phyloP scores from a whole-genome alignment of 2,329 filamentous ascomycete species.

The Chrysoporthe austroafricana region DNA sequence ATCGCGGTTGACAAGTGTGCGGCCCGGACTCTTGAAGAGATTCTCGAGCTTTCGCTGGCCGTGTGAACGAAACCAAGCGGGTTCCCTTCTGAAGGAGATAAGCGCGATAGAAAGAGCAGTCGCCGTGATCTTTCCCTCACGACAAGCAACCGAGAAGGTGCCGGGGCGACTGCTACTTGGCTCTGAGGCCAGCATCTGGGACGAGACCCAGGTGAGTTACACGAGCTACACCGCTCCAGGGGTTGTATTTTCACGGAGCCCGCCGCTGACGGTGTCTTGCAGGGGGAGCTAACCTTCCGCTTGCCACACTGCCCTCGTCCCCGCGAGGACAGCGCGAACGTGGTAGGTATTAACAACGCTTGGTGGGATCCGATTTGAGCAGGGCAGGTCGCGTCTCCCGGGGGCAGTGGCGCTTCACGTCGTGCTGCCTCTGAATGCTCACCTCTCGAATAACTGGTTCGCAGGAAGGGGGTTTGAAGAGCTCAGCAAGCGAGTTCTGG shows the following conservation, averaged over 20 bases:
- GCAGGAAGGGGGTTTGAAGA: conserved; percentile 17
- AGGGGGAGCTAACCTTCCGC: conserved; percentile 2
- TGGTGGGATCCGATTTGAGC: conserved; percentile 34
- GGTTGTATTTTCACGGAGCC: neutral
- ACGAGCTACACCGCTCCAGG: conserved; percentile 36
- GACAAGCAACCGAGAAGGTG: conserved; percentile 28
- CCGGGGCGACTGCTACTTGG: conserved; percentile 52
- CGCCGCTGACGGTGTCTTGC: neutral
- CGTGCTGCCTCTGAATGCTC: conserved; percentile 43
- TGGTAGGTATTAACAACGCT: conserved; percentile 31
- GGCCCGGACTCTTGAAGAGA: conserved; percentile 15
- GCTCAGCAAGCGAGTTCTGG: neutral
- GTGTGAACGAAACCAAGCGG: conserved; percentile 36
- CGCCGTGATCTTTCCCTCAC: conserved; percentile 35
- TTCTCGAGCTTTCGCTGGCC: conserved; percentile 1
- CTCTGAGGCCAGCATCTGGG: conserved; percentile 61
- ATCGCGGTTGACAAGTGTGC: conserved; percentile 13
- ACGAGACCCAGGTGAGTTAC: conserved; percentile 56
- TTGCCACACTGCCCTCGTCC: conserved; percentile 32
- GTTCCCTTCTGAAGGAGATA: conserved; percentile 61
- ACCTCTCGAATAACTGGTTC: conserved; percentile 35
- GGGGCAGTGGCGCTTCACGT: conserved; percentile 37
- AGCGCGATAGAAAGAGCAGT: conserved; percentile 58
- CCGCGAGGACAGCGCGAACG: conserved; percentile 29
- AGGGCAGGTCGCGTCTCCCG: conserved; percentile 57